Percentiles rank a stretch among this genome's conserved stretches.
These are phyloP conservation scores for Yarrowia porcina DNA, from an alignment of 805 yeast species.

Conservation along the genomic window DNA sequence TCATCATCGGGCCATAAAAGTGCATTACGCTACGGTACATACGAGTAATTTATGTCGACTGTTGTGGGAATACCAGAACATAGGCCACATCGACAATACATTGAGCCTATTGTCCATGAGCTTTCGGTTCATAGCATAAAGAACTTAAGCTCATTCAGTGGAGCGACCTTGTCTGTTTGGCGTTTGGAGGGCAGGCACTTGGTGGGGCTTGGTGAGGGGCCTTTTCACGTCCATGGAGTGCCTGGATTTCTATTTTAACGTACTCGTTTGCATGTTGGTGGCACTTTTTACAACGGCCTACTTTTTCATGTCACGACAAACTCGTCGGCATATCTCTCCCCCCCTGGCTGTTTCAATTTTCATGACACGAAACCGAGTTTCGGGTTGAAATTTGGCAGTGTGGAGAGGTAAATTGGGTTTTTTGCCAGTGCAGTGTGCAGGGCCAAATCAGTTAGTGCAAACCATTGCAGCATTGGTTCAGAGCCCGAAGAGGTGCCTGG, in stretches of 20 bases:
- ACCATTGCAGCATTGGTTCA: neutral
- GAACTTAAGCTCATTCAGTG: neutral
- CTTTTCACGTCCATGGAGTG: no score
- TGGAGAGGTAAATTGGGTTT: neutral
- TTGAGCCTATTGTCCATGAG: no score
- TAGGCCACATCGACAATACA: no score
- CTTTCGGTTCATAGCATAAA: neutral
- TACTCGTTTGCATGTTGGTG: no score
- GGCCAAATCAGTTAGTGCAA: neutral
- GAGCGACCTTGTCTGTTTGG: neutral
- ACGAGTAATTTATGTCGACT: no score
- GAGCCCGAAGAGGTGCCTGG: neutral
- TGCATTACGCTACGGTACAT: no score
- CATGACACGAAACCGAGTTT: constrained; percentile 7
- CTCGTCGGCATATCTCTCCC: neutral
- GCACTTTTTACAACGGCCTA: no score
- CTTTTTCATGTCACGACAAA: no score
- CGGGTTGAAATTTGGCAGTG: neutral
- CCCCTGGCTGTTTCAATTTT: constrained; percentile 18
- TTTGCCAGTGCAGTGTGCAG: neutral
- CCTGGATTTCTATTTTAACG: no score
- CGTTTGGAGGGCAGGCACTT: neutral
- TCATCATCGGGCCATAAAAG: no score
- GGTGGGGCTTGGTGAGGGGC: neutral
- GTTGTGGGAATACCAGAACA: neutral